Percentiles rank a stretch among this genome's conserved stretches.
Evolutionary conservation across 139 green algal genomes (phyloP).

Genomic region (Desmodesmus armatus): DNA sequence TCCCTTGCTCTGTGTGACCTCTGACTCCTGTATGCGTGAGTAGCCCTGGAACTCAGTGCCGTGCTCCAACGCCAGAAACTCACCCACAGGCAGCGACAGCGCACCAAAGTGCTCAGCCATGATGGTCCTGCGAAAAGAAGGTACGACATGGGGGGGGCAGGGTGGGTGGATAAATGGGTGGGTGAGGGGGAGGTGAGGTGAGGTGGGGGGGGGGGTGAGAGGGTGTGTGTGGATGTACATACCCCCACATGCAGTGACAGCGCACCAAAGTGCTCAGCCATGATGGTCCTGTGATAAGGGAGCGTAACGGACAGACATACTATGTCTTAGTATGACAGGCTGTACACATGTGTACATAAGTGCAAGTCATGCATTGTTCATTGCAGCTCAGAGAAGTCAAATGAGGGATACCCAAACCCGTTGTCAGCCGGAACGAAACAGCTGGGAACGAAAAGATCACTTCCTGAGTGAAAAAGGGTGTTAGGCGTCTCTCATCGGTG

Average conservation of each 20-base stretch:
- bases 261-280: slow-evolving; percentile 77
- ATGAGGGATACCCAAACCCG: too few relatives aligned
- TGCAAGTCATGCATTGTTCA: too few relatives aligned
- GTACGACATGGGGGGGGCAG: not conserved
- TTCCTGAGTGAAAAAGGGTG: too few relatives aligned
- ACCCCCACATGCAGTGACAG: slow-evolving; percentile 86
- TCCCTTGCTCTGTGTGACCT: slow-evolving; percentile 54
- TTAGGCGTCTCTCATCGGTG: too few relatives aligned
- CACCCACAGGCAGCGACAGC: slow-evolving; percentile 83
- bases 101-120: slow-evolving; percentile 79
- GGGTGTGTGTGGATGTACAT: slow-evolving; percentile 72
- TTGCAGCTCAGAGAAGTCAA: too few relatives aligned
- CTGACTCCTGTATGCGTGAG: slow-evolving; percentile 49
- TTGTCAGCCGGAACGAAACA: too few relatives aligned
- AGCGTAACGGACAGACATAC: too few relatives aligned
- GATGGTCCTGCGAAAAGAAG: slow-evolving; percentile 60
- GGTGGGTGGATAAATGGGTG: not conserved
- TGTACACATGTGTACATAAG: too few relatives aligned
- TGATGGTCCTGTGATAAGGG: slow-evolving; percentile 65
- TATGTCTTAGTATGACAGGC: too few relatives aligned
- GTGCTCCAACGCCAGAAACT: slow-evolving; percentile 87
- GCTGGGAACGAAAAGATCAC: too few relatives aligned
- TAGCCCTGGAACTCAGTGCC: slow-evolving; percentile 65
- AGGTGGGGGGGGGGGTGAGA: too few relatives aligned
- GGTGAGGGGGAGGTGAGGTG: too few relatives aligned